Conservation (phyloP, 192 early-diverging fungal genomes). For the Entomortierella beljakovae region DNA sequence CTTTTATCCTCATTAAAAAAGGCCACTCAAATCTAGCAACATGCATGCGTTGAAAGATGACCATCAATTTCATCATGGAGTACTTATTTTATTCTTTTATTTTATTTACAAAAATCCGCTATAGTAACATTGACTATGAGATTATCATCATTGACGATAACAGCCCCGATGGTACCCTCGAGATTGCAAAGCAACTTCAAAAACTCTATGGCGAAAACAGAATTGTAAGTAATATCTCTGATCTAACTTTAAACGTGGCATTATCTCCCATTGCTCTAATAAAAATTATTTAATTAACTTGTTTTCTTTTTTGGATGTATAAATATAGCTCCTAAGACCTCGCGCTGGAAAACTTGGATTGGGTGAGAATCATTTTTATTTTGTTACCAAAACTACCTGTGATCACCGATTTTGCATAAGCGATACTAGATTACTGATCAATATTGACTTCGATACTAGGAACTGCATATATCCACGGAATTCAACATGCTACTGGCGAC, state of each 20-base stretch:
- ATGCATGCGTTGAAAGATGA: neutral
- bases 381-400: too few relatives aligned
- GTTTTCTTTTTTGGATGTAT: neutral
- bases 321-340: constrained; percentile 81
- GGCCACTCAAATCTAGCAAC: too few relatives aligned
- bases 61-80: too few relatives aligned
- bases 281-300: neutral
- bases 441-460: constrained; percentile 47
- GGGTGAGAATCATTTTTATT: constrained; percentile 54
- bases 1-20: too few relatives aligned
- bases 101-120: too few relatives aligned
- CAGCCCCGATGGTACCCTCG: constrained; percentile 95
- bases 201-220: constrained; percentile 85
- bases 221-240: constrained; percentile 70
- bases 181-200: constrained; percentile 91
- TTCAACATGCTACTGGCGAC: constrained; percentile 93
- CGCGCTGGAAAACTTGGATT: constrained; percentile 96
- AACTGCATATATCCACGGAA: constrained; percentile 96
- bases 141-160: constrained; percentile 97
- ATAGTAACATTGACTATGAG: constrained; percentile 91
- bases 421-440: constrained; percentile 1
- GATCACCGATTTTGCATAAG: too few relatives aligned
- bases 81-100: neutral
- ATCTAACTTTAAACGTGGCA: neutral
- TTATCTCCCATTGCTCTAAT: neutral